phyloP scores from a whole-genome alignment of 352 stramenopile species.

The Phytopythium montanum region DNA sequence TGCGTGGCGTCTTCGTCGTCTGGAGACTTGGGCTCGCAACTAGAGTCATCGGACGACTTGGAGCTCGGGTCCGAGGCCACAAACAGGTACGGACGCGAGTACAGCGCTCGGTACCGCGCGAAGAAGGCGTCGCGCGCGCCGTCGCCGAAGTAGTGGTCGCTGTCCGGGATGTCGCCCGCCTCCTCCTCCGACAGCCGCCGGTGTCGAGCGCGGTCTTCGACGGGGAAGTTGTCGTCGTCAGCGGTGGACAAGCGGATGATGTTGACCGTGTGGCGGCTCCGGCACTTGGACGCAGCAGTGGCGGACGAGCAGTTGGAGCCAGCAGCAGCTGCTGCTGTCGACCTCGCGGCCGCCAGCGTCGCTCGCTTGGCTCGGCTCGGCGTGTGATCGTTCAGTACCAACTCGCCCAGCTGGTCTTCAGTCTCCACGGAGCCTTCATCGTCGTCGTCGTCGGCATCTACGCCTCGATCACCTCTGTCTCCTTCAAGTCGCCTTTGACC shows the following conservation, averaged over 20 bases:
- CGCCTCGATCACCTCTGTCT: neutral
- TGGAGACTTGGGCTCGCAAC: neutral
- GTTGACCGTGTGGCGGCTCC: neutral
- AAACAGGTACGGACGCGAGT: slow-evolving; percentile 66
- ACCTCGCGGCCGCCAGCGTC: neutral
- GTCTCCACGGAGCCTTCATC: neutral
- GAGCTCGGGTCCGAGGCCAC: slow-evolving; percentile 17
- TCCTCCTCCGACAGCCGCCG: slow-evolving; percentile 35
- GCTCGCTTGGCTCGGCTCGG: neutral
- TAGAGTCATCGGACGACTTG: neutral
- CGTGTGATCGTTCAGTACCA: neutral
- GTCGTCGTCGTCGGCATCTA: neutral
- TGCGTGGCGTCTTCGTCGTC: neutral
- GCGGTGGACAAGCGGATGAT: slow-evolving; percentile 1
- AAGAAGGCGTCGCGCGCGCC: slow-evolving; percentile 56
- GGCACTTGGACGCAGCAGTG: neutral
- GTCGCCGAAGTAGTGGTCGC: slow-evolving; percentile 60
- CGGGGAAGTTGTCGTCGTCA: neutral
- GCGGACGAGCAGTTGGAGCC: neutral
- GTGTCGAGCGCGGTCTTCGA: neutral
- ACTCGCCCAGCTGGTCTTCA: neutral
- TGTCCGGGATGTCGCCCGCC: slow-evolving; percentile 32
- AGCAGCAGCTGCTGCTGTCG: neutral
- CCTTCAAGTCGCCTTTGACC: neutral
- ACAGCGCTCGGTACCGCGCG: slow-evolving; percentile 52